Percentiles rank a stretch among this genome's conserved stretches.
These are phyloP conservation scores for Penstemon newberryi DNA, from an alignment of 257 asterid genomes.

Conservation along the genomic window DNA sequence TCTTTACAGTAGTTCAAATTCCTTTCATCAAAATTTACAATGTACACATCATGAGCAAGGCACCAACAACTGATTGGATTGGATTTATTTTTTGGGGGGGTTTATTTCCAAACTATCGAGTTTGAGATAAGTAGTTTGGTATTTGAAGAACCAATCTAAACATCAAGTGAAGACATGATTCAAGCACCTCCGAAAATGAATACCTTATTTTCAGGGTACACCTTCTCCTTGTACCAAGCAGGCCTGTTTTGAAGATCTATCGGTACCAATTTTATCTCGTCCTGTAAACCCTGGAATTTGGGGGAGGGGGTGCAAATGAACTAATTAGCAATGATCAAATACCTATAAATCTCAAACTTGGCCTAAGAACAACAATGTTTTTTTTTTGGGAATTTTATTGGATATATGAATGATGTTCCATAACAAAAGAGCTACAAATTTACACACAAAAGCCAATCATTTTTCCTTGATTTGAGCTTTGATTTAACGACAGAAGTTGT, in stretches of 20 bases:
- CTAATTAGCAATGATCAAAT: not conserved
- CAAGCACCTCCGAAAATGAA: not conserved
- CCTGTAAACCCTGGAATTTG: conserved; percentile 49
- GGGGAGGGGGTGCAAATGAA: no score
- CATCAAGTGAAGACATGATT: not conserved
- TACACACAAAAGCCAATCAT: not conserved
- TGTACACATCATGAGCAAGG: no score
- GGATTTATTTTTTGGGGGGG: no score
- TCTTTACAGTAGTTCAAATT: no score
- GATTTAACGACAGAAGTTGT: not conserved
- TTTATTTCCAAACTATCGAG: no score
- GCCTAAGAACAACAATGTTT: no score
- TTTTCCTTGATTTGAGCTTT: not conserved
- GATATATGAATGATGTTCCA: no score
- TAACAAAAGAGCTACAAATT: not conserved
- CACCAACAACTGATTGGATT: no score
- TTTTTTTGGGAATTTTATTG: no score
- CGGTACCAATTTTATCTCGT: conserved; percentile 55
- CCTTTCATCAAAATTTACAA: no score
- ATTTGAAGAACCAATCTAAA: conserved; percentile 1
- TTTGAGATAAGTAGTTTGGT: no score
- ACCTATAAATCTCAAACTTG: not conserved
- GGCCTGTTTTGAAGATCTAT: conserved; percentile 57
- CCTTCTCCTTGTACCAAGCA: conserved; percentile 75
- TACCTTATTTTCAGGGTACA: conserved; percentile 60